Evolutionary conservation across 2,329 filamentous ascomycete species (phyloP), one percentile per base, ranked within the genome.

Genomic region (Emydomyces testavorans): DNA sequence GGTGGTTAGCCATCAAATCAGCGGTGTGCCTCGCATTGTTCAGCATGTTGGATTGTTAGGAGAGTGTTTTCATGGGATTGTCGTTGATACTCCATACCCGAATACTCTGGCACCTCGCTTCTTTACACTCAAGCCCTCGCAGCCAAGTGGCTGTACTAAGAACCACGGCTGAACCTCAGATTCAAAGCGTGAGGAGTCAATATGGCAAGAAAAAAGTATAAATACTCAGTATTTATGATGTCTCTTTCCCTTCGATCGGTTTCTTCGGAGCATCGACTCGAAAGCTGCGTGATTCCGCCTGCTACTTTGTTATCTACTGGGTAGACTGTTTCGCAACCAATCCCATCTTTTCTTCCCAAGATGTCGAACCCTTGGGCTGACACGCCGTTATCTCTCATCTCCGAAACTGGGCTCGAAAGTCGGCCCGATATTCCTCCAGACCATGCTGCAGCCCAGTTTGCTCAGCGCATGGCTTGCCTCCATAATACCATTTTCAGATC

Each of bases 401-500:
- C 29, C 4, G 48, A 50, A 28, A 52, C 50, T 7, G 48, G 50
- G 6, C 15, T 42, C n/a, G 40, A 41, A 18, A 15, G 29, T 20
- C 48, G 48, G 18, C 31, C 50, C 8, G 44, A 48, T 48, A 48
- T 52, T 7, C 50, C 50, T 21, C 4, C 23, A 4, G 35, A 46
- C 21, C 50, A 52, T 42, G 40, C 29, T 16, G 48, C 40, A 8
- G 42, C 50, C 3, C 23, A 31, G 1, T 29, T 20, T 18, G 50
- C 50, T 3, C 50, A 50, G 36, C 48, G 28, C 32, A 54, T 54
- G 65, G 59, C 63, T 6, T 57, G 64, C 31, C 58, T 68, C 8
- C 66, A 69, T 54, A 69, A 69, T 36, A 56, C 63, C 0, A 62
- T 68, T 32, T 53, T 69, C 5, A 58, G 65, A 29, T 64, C 63